Conservation (phyloP, 2,329 filamentous ascomycete species). For the Anthostomella pinea region DNA sequence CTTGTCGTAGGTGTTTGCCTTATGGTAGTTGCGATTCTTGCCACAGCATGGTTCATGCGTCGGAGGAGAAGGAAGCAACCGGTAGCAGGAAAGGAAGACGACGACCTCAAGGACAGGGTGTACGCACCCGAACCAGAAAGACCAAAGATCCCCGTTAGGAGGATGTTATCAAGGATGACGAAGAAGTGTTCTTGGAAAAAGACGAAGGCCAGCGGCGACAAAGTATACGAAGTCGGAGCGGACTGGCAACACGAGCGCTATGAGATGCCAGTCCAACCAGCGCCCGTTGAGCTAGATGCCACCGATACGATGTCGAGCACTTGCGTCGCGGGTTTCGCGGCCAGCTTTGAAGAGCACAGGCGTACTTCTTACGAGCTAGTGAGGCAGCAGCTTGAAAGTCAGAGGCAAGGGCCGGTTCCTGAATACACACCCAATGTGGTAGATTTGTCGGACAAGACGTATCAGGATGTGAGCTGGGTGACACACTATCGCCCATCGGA, state of each 20-base stretch:
- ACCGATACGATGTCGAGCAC: constrained; percentile 37
- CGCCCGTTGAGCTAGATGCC: constrained; percentile 50
- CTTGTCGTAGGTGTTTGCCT: constrained; percentile 43
- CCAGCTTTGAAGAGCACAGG: constrained; percentile 37
- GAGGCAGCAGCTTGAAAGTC: constrained; percentile 48
- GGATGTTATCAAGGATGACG: constrained; percentile 44
- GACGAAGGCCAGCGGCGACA: constrained; percentile 20
- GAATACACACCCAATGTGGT: constrained; percentile 43
- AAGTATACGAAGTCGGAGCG: constrained; percentile 40
- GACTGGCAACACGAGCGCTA: constrained; percentile 49
- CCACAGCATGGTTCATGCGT: constrained; percentile 33
- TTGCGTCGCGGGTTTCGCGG: constrained; percentile 40
- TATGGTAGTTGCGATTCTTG: constrained; percentile 30
- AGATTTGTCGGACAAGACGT: constrained; percentile 31
- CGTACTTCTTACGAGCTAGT: constrained; percentile 50
- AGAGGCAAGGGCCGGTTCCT: constrained; percentile 49
- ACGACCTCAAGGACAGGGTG: constrained; percentile 37
- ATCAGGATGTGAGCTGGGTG: constrained; percentile 33
- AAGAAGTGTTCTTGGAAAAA: constrained; percentile 31
- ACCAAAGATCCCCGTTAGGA: constrained; percentile 35
- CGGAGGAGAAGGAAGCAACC: constrained; percentile 26
- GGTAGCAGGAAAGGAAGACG: constrained; percentile 22
- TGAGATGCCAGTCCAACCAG: constrained; percentile 46
- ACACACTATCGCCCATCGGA: constrained; percentile 35
- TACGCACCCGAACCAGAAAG: constrained; percentile 34